phyloP scores from a whole-genome alignment of 2,329 filamentous ascomycete species.

The Xylariales sp. region DNA sequence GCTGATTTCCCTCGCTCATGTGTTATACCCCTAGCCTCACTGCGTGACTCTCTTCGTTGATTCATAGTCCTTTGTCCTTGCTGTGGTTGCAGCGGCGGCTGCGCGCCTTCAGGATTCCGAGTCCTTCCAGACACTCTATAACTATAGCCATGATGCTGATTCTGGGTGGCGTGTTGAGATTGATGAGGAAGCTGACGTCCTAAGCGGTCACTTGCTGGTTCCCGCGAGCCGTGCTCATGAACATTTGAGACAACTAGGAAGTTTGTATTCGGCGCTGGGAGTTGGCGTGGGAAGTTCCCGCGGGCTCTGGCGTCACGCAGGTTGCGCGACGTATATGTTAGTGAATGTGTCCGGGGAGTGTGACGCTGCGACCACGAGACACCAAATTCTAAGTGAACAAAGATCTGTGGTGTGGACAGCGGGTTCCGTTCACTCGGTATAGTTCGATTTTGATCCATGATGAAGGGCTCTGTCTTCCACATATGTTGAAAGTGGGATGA shows the following conservation, averaged over 20 bases:
- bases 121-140: slow-evolving; percentile 10
- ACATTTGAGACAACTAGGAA: slow-evolving; percentile 29
- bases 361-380: slow-evolving; percentile 44
- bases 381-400: slow-evolving; percentile 48
- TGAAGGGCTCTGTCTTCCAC: slow-evolving; percentile 20
- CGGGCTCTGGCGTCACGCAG: slow-evolving; percentile 33
- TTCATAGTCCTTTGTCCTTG: not conserved
- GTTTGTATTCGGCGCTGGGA: slow-evolving; percentile 41
- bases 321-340: slow-evolving; percentile 43
- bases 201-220: no score
- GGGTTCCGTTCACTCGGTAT: slow-evolving; percentile 20
- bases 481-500: slow-evolving; percentile 12
- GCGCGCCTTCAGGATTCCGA: slow-evolving; percentile 14
- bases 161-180: slow-evolving; percentile 2
- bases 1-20: slow-evolving; percentile 45
- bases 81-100: slow-evolving; percentile 5
- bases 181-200: slow-evolving; percentile 14
- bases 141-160: slow-evolving; percentile 9
- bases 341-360: slow-evolving; percentile 35
- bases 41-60: slow-evolving; percentile 11
- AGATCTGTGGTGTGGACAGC: slow-evolving; percentile 37
- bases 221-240: slow-evolving; percentile 20
- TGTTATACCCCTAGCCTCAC: slow-evolving; percentile 21
- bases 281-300: slow-evolving; percentile 39
- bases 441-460: slow-evolving; percentile 18